Base-by-base conservation (phyloP, 2,329 filamentous ascomycete species). In the Tolypocladium album region DNA sequence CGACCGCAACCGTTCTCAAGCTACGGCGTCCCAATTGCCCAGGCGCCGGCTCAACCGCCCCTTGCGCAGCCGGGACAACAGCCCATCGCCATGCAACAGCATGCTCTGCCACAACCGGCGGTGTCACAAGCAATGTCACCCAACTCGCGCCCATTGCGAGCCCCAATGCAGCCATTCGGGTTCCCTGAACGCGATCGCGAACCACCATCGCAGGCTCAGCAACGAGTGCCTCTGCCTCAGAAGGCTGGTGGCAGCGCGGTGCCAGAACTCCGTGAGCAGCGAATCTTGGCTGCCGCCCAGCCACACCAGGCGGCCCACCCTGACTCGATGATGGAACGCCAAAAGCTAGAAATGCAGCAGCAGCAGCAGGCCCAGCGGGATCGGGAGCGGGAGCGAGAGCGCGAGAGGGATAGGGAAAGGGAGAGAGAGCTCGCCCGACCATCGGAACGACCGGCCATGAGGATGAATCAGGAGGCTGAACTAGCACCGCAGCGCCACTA, bases 391-490 rank as follows among this genome's bases (percentile, higher is more conserved):
- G 22, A 47, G 40, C 59, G 60, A 17, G 59, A 67, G 38, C 59
- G 60, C 11, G 59, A 67, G 61, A 52, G 61, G 8, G 64, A 65
- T 9, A 42, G 62, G 13, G 68, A 72, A 31, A 62, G 66, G 31
- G 68, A 72, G 57, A 67, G 66, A 38, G 71, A 72, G 38, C 57
- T 71, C 56, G 60, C 59, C 22, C 69, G 68, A 4, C 69, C 70
- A 40, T 59, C 64, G 7, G 70, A 73, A 55, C 65, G 70, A 17
- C 70, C 70, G 55, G 61, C 70, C n/a, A 60, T 73, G 60, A 67
- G 70, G 17, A 66, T 82, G 56, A 82, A 83, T 68, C 79, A 82
- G 63, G 81, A 83, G 64, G 75, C 76, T 3, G 80, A 82, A 53
- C 67, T 68, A n/a, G 64, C 67, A 15, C 68, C 68, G 15, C 73